These are phyloP conservation scores for Cornus kousa DNA, from an alignment of 148 eudicot genomes.

Conservation along the genomic window DNA sequence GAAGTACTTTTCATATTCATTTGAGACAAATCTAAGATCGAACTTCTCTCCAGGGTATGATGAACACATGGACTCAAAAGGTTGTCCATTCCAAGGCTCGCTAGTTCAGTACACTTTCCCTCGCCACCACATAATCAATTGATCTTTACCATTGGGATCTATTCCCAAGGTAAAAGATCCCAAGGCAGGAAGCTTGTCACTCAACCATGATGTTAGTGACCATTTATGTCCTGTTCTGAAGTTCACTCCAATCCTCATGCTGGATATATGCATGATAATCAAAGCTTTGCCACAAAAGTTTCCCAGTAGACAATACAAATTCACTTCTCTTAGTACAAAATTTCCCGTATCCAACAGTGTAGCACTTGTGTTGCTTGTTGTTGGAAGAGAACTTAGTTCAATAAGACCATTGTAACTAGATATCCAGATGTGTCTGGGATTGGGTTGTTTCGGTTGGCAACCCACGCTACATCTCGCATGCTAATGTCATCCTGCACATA, in stretches of 20 bases:
- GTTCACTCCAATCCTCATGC: slow-evolving; percentile 34
- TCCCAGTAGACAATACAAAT: slow-evolving; percentile 6
- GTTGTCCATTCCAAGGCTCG: too few relatives aligned
- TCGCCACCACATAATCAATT: slow-evolving; percentile 28
- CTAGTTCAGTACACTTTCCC: slow-evolving; percentile 23
- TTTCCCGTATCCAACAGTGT: slow-evolving; percentile 25
- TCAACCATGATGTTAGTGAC: slow-evolving; percentile 33
- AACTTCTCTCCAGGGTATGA: not conserved
- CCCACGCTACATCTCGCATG: slow-evolving; percentile 14
- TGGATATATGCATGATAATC: slow-evolving; percentile 35
- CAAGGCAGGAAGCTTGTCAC: slow-evolving; percentile 14
- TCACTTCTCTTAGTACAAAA: slow-evolving; percentile 20
- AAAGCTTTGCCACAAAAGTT: slow-evolving; percentile 38
- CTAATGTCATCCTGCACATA: too few relatives aligned
- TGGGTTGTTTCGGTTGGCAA: slow-evolving; percentile 27
- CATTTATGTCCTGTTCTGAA: slow-evolving; percentile 17
- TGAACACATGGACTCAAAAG: too few relatives aligned
- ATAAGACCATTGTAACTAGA: slow-evolving; percentile 11
- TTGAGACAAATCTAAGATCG: slow-evolving; percentile 18
- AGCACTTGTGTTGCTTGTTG: not conserved
- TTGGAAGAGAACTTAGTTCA: slow-evolving; percentile 7
- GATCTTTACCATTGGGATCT: slow-evolving; percentile 22
- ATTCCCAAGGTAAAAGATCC: slow-evolving; percentile 30
- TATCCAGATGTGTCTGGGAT: slow-evolving; percentile 10
- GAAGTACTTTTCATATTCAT: slow-evolving; percentile 22